Evolutionary conservation across 2,329 filamentous ascomycete genomes (phyloP), one percentile per base, ranked within the genome.

Genomic region (Sclerotinia minor): DNA sequence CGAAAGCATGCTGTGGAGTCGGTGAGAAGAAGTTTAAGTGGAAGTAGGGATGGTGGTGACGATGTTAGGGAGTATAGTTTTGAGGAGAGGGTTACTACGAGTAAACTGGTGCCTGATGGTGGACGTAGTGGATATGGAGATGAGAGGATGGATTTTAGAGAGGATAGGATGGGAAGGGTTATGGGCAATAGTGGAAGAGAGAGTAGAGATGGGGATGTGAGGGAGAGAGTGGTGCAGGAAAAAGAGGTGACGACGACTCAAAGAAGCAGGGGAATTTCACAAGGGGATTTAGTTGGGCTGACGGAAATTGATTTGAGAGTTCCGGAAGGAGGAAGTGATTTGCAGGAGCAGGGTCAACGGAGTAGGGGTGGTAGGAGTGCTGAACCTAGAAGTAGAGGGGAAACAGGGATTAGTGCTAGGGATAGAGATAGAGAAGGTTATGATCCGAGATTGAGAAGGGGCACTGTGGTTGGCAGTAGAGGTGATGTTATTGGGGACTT

Each of bases 1-100:
- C 69, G 73, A 32, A 59, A 68, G 8, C 70, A 74, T 50, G 45
- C 74, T 29, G 61, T 68, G 7, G 57, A 68, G 13, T 67, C 70
- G 44, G 69, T 72, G 21, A 67, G 69, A 53, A 70, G 70, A 44
- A 74, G 71, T 57, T 52, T 73, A 57, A 74, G 72, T 64, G 35
- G 49, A 44, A 70, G 47, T 55, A 67, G 38, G 69, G 71, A 61
- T 71, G 68, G 41, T 50, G 69, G 49, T 45, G 69, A 68, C 59
- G 70, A 70, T 38, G 35, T 55, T 35, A 69, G 64, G 41, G 70
- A 69, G 44, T 69, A 35, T 59, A 72, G 70, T 65, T 61, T 67
- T 72, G 52, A 64, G 52, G 45, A 64, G 5, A 52, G 44, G 68
- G 44, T 55, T 68, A 35, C 71, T 71, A 63, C 70, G 71, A 67